A percentile compares a stretch with the other conserved stretches of the same genome.
These are phyloP conservation scores for Hyaloscypha bicolor DNA, from an alignment of 495 filamentous ascomycete species.

Conservation along the genomic window DNA sequence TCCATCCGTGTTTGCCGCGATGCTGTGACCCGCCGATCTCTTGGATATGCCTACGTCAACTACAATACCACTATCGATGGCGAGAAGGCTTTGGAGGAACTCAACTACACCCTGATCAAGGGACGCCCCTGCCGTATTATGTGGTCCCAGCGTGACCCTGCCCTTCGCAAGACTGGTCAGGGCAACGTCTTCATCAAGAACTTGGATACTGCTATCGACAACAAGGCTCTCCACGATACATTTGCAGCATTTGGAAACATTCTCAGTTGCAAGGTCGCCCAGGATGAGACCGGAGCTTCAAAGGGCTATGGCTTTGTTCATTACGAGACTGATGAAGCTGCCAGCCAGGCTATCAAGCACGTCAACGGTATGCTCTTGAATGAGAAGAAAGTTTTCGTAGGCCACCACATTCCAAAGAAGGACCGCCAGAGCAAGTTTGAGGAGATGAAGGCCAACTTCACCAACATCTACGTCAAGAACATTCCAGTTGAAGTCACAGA, in stretches of 20 bases:
- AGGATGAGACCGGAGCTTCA: slow-evolving; percentile 93
- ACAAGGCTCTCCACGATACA: slow-evolving; percentile 99
- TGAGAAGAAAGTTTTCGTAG: slow-evolving; percentile 99
- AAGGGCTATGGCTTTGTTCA: slow-evolving; percentile 99
- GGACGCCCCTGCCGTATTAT: slow-evolving; percentile 99
- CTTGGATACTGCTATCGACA: slow-evolving; percentile 96
- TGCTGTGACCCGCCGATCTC: slow-evolving; percentile 96
- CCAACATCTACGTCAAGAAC: slow-evolving; percentile 99
- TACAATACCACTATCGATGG: slow-evolving; percentile 97
- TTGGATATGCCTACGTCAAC: slow-evolving; percentile 99
- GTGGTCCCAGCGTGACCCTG: slow-evolving; percentile 99
- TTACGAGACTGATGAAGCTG: slow-evolving; percentile 98
- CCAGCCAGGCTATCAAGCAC: slow-evolving; percentile 96
- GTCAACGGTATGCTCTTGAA: slow-evolving; percentile 99
- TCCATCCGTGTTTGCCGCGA: slow-evolving; percentile 99
- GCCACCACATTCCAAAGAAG: slow-evolving; percentile 99
- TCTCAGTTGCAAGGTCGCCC: slow-evolving; percentile 98
- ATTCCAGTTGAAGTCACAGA: slow-evolving; percentile 84
- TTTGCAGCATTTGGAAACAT: slow-evolving; percentile 99
- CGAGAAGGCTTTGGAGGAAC: slow-evolving; percentile 96
- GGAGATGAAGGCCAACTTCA: slow-evolving; percentile 99
- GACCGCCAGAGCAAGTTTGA: slow-evolving; percentile 99
- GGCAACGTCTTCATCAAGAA: slow-evolving; percentile 99
- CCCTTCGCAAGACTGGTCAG: slow-evolving; percentile 98
- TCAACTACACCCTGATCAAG: slow-evolving; percentile 99